Base-by-base conservation (phyloP, 1,284 basidiomycete species). In the Athelia psychrophila region DNA sequence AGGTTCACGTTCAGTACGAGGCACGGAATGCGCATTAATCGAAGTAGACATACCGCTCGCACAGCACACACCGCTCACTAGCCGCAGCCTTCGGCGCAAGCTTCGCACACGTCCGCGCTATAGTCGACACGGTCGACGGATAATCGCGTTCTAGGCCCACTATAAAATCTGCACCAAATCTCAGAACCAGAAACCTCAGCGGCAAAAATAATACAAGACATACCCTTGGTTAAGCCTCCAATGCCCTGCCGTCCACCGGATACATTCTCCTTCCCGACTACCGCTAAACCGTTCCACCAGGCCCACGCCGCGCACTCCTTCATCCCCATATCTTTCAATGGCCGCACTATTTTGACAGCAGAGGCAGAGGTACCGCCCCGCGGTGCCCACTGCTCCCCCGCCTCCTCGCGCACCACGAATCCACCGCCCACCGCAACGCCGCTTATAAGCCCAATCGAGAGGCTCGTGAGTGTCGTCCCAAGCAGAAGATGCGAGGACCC, bases 91-190 rank as follows among this genome's bases (percentile, higher is more conserved):
- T 88, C 9, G 93, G 87, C 10, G 83, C 79, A 32, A 95, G 72
- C 68, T 95, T 95, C 22, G 79, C 84, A 56, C 90, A 92, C 0
- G 93, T 95, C 44, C 88, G 79, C 23, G 84, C 86, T 51, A 95
- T 92, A 0, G 93, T 88, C 6, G 91, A 93, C 3, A 95, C 93
- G 0, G 93, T 95, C 0, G 92, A 91, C 0, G 93, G 93, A 65
- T 91, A 95, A 60, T 93, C 84, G 44, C 80, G 82, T 66, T 92
- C 91, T 20, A 95, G 67, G 0, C 86, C 84, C 16, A 87, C 73
- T 54, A 95, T 91, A 64, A 95, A 95, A 63, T 87, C 92, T 93
- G 50, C 9, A 35, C 36, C 30, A 12, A 32, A 44, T 47, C 16
- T n/a, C n/a, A 20, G 30, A 50, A 18, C n/a, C 27, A 44, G 51